phyloP scores from a whole-genome alignment of 2,329 filamentous ascomycete species.

The Aspergillus tamarii region DNA sequence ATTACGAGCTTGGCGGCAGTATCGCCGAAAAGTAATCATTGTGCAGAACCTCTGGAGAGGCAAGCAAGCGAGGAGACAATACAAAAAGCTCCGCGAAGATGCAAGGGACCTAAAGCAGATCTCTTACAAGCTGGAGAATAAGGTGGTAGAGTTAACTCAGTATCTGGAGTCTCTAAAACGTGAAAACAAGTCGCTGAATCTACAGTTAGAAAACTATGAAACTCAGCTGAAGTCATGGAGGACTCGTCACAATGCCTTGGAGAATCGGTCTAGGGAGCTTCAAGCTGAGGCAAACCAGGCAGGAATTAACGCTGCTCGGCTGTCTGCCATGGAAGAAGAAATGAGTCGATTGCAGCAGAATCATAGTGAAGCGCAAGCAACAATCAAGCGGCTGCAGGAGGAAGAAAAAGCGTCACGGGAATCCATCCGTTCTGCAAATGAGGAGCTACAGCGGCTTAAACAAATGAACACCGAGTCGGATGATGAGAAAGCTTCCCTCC shows the following conservation, averaged over 20 bases:
- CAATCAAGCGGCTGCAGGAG: conserved; percentile 91
- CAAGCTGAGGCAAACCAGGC: conserved; percentile 97
- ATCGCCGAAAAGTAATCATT: conserved; percentile 84
- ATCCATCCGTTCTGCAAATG: conserved; percentile 74
- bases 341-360: conserved; percentile 88
- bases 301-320: conserved; percentile 87
- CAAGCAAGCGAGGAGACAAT: conserved; percentile 75
- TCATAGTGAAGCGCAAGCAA: conserved; percentile 86
- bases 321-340: conserved; percentile 91
- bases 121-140: conserved; percentile 99
- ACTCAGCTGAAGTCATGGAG: conserved; percentile 96
- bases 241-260: conserved; percentile 84
- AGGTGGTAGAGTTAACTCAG: conserved; percentile 97
- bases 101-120: conserved; percentile 98
- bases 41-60: conserved; percentile 94
- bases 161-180: conserved; percentile 87
- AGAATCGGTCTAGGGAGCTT: conserved; percentile 87
- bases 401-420: conserved; percentile 87
- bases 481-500: conserved; percentile 80
- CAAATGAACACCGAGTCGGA: conserved; percentile 76
- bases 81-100: conserved; percentile 92
- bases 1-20: conserved; percentile 79
- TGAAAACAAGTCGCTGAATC: conserved; percentile 87
- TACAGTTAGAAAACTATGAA: conserved; percentile 94
- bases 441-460: conserved; percentile 79